Base-by-base conservation (phyloP, 1,284 basidiomycete species). In the Hypsizygus ulmarius region DNA sequence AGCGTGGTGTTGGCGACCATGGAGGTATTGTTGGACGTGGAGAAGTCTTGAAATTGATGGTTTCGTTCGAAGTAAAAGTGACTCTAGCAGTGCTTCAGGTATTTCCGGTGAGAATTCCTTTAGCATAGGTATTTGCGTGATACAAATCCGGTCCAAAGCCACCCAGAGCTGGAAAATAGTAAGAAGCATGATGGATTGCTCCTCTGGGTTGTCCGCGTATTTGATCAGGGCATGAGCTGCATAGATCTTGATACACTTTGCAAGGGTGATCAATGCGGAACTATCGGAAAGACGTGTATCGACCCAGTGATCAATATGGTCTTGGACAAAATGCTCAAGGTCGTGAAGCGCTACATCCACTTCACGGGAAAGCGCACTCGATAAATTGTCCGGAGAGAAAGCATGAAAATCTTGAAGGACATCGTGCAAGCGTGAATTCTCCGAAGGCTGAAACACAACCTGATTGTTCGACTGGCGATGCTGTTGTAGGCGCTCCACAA, bases 81-180 rank as follows among this genome's bases (percentile, higher is more conserved):
- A 45, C 11, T 73, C 61, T 12, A 78, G 52, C 10, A 77, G 55
- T 1, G 33, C 32, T 1, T 45, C 25, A 0, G 69, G 60, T 0
- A 81, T 56, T 49, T 77, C 78, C 0, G 76, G 77, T 3, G 73
- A 70, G 44, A 73, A 80, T 3, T 71, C 56, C 0, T 33, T 36
- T 0, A 80, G 59, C 1, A 78, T 56, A 0, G 69, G 68, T 34
- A 61, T 61, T 2, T 63, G 58, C 0, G 16, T 18, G 6, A 68
- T 55, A 5, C 56, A 65, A 0, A 73, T n/a, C 19, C 58, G 62
- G 54, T 80, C 77, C 0, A 79, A 58, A 0, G 64, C 68, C 0
- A 73, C 59, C 76, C 74, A 77, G 8, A 78, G 62, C 11, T 72
- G 64, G 5, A 76, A 54, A 3, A 67, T 51, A 0, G 68, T 73